Evolutionary conservation across 192 early-diverging fungal genomes (phyloP).

Genomic region (Coemansia biformis): DNA sequence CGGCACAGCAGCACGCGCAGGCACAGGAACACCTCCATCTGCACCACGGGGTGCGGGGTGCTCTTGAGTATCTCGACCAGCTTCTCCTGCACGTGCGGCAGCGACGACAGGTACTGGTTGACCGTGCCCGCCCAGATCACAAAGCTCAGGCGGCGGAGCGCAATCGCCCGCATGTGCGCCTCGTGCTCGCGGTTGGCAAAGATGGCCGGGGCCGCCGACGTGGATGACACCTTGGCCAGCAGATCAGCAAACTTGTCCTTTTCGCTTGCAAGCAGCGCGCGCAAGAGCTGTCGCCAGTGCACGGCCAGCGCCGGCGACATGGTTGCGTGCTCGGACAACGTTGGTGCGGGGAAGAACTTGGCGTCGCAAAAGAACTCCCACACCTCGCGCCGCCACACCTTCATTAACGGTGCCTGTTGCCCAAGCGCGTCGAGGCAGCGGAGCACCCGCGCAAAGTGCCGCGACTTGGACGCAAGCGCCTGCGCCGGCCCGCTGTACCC

Average conservation of each 20-base stretch:
- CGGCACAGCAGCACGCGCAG: no score
- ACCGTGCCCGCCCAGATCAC: no score
- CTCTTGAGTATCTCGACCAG: no score
- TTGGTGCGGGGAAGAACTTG: conserved; percentile 36
- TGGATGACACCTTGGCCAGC: no score
- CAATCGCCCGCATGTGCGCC: no score
- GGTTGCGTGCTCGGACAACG: conserved; percentile 12
- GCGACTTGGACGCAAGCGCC: conserved; percentile 21
- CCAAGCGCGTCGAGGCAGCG: conserved; percentile 29
- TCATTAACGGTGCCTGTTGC: conserved; percentile 34
- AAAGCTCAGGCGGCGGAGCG: no score
- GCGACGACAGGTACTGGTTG: no score
- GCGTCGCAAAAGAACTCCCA: conserved; percentile 47
- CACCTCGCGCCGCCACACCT: conserved; percentile 46
- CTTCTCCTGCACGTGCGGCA: no score
- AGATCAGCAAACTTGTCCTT: conserved; percentile 72
- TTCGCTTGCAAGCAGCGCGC: conserved; percentile 65
- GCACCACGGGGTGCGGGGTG: no score
- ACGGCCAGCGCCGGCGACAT: conserved; percentile 37
- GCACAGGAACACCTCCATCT: no score
- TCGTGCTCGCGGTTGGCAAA: no score
- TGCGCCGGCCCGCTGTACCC: conserved; percentile 40
- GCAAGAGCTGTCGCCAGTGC: conserved; percentile 66
- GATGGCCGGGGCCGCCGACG: no score
- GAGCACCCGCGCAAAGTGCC: conserved; percentile 35